Conservation (phyloP, 176 grass and related monocot genomes). For the Carex parvula region DNA sequence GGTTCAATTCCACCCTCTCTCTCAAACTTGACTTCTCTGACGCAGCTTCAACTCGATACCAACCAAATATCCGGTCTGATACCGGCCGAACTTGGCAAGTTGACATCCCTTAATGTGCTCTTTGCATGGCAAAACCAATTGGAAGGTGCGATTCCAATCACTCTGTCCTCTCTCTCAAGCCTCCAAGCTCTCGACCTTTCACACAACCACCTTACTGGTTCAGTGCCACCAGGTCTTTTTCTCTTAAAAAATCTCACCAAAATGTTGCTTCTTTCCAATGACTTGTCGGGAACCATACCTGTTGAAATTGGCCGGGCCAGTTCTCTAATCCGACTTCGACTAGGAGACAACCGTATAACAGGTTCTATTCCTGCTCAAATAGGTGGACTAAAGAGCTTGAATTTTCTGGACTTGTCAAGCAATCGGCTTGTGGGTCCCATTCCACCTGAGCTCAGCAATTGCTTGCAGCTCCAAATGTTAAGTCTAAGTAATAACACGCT, state of each 20-base stretch:
- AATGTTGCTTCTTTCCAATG: slow-evolving; percentile 73
- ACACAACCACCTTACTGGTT: slow-evolving; percentile 81
- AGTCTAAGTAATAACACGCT: slow-evolving; percentile 82
- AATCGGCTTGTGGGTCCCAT: slow-evolving; percentile 63
- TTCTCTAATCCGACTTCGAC: slow-evolving; percentile 60
- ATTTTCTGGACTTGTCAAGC: slow-evolving; percentile 73
- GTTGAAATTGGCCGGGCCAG: slow-evolving; percentile 51
- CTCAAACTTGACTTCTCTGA: slow-evolving; percentile 54
- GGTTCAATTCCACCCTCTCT: slow-evolving; percentile 66
- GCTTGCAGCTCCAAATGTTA: slow-evolving; percentile 87
- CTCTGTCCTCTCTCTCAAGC: slow-evolving; percentile 37
- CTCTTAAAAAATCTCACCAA: slow-evolving; percentile 86
- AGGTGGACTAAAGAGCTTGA: slow-evolving; percentile 61
- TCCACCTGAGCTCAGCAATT: slow-evolving; percentile 51
- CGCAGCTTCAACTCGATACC: slow-evolving; percentile 88
- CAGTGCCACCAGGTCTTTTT: slow-evolving; percentile 68
- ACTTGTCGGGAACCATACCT: slow-evolving; percentile 66
- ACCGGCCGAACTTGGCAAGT: slow-evolving; percentile 52
- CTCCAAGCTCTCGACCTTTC: slow-evolving; percentile 84
- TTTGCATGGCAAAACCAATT: slow-evolving; percentile 98
- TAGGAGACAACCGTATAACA: slow-evolving; percentile 62
- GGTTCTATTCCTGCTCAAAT: slow-evolving; percentile 47
- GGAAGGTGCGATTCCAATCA: slow-evolving; percentile 59
- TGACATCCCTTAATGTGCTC: slow-evolving; percentile 44
- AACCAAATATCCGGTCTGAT: slow-evolving; percentile 90